Conservation (phyloP, 108 stramenopile genomes). For the Cyclotella sp. region DNA sequence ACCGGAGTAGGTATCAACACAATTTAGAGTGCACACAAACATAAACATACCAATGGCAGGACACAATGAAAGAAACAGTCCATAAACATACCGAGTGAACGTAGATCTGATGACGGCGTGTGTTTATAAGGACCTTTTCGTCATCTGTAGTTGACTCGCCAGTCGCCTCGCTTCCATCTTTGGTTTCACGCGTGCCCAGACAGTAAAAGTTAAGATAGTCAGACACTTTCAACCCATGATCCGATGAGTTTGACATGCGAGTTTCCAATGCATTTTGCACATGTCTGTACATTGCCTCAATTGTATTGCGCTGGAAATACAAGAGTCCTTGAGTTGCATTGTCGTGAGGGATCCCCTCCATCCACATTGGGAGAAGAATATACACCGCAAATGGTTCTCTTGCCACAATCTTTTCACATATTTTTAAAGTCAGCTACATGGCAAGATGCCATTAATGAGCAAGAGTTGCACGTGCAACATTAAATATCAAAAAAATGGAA, state of each 20-base stretch:
- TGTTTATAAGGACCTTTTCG: constrained; percentile 45
- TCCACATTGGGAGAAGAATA: constrained; percentile 67
- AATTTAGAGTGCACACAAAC: too few species aligned
- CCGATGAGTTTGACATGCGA: constrained; percentile 45
- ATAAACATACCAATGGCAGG: not conserved
- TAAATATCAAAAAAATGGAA: too few species aligned
- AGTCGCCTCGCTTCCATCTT: constrained; percentile 46
- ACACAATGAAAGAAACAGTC: not conserved
- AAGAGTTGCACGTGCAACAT: not conserved
- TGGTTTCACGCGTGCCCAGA: constrained; percentile 47
- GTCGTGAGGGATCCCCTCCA: constrained; percentile 59
- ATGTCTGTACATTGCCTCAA: constrained; percentile 57
- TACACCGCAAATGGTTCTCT: constrained; percentile 67
- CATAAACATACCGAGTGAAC: constrained; percentile 50
- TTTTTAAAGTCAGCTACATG: constrained; percentile 49
- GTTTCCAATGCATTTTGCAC: constrained; percentile 38
- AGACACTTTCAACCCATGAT: constrained; percentile 45
- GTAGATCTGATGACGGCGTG: constrained; percentile 64
- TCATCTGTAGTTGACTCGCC: constrained; percentile 32
- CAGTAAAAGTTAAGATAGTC: constrained; percentile 63
- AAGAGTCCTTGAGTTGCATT: constrained; percentile 56
- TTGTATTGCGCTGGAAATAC: constrained; percentile 55
- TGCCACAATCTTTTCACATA: constrained; percentile 66
- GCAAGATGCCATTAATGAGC: not conserved
- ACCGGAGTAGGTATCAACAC: too few species aligned